These are phyloP conservation scores for Cladosporium sp. DNA, from an alignment of 2,329 filamentous ascomycete species.

Conservation along the genomic window DNA sequence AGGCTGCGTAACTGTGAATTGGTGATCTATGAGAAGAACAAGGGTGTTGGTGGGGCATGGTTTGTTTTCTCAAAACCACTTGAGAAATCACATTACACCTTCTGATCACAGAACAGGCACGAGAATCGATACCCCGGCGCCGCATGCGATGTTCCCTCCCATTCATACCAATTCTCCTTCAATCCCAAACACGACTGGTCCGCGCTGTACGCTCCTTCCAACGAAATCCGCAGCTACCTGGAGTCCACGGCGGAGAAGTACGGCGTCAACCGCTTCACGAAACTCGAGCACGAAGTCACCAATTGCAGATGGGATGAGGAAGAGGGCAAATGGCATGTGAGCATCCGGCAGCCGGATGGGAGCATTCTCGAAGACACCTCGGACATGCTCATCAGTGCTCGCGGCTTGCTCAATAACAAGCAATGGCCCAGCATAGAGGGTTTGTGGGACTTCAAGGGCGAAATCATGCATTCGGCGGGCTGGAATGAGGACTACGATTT, in stretches of 20 bases:
- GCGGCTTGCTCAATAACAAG: conserved; percentile 49
- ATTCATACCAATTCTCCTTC: conserved; percentile 42
- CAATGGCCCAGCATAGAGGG: conserved; percentile 51
- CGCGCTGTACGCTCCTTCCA: conserved; percentile 43
- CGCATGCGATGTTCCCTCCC: conserved; percentile 40
- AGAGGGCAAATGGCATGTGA: conserved; percentile 34
- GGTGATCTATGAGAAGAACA: conserved; percentile 42
- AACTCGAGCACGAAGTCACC: conserved; percentile 33
- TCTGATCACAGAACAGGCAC: conserved; percentile 31
- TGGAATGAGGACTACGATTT: conserved; percentile 45
- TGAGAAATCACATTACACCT: background rate
- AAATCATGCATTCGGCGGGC: conserved; percentile 51
- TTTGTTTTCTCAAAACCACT: background rate
- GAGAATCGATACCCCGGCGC: conserved; percentile 41
- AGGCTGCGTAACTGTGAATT: conserved; percentile 34
- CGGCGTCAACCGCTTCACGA: conserved; percentile 61
- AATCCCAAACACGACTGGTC: conserved; percentile 40
- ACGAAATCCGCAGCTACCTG: conserved; percentile 95
- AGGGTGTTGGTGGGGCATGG: conserved; percentile 29
- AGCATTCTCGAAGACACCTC: conserved; percentile 32
- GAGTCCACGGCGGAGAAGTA: conserved; percentile 89
- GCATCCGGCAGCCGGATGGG: conserved; percentile 30
- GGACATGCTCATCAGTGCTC: conserved; percentile 46
- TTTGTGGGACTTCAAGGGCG: conserved; percentile 47
- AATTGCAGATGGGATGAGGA: conserved; percentile 32